These are phyloP conservation scores for Ophiostoma ips DNA, from an alignment of 2,329 filamentous ascomycete species.

Conservation along the genomic window DNA sequence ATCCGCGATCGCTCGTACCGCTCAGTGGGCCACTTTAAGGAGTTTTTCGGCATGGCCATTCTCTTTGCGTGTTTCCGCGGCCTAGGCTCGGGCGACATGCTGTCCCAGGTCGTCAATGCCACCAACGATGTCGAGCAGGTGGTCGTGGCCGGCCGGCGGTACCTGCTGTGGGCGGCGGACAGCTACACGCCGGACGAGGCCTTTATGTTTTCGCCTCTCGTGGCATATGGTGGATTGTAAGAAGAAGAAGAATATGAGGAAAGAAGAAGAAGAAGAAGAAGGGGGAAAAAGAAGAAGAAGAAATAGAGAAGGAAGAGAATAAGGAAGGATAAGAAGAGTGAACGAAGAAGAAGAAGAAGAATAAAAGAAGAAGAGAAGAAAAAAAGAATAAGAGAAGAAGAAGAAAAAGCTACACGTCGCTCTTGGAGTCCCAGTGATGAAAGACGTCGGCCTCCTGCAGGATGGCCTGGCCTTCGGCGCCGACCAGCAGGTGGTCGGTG, in stretches of 20 bases:
- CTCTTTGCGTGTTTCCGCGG: slow-evolving; percentile 13
- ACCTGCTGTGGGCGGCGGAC: slow-evolving; percentile 12
- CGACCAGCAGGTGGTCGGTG: slow-evolving; percentile 5
- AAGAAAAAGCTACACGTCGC: slow-evolving; percentile 6
- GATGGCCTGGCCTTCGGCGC: background rate
- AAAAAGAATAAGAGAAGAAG: too few species aligned
- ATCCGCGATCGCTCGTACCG: slow-evolving; percentile 13
- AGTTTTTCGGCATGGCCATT: slow-evolving; percentile 14
- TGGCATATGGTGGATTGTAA: too few species aligned
- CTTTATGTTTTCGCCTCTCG: background rate
- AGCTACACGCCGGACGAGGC: background rate
- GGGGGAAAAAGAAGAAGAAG: background rate
- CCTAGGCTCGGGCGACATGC: slow-evolving; percentile 6
- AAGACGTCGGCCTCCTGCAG: slow-evolving; percentile 2
- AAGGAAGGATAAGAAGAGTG: too few species aligned
- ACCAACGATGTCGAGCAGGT: slow-evolving; percentile 16
- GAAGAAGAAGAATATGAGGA: background rate
- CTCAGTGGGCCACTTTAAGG: slow-evolving; percentile 15
- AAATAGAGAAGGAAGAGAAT: too few species aligned
- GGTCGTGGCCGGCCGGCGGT: slow-evolving; percentile 13
- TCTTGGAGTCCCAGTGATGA: slow-evolving; percentile 11
- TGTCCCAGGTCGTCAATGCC: slow-evolving; percentile 11
- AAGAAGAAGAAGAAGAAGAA: too few species aligned
- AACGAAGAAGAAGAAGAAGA: background rate
- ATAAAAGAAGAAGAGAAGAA: too few species aligned